Conservation (phyloP, 106 monocot species). For the Gastrodia elata region DNA sequence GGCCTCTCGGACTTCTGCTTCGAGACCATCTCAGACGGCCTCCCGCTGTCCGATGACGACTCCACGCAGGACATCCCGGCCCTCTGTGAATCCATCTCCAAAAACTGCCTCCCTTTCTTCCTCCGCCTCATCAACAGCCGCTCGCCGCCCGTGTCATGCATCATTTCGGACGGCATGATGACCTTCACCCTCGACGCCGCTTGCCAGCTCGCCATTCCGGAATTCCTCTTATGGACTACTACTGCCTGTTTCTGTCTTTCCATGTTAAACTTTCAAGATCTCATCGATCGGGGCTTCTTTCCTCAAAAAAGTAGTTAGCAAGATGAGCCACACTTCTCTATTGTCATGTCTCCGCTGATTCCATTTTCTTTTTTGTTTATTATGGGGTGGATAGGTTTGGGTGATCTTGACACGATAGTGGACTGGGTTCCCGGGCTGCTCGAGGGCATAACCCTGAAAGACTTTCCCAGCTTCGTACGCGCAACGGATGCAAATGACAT, state of each 20-base stretch:
- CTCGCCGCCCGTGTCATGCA: conserved; percentile 12
- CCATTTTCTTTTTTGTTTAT: neutral
- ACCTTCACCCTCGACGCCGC: conserved; percentile 18
- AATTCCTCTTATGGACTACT: neutral
- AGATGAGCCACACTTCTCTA: neutral
- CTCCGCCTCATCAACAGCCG: neutral
- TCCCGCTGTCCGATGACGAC: neutral
- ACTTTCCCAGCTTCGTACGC: conserved; percentile 55
- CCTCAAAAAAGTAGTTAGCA: conserved; percentile 1
- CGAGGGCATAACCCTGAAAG: conserved; percentile 23
- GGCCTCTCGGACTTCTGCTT: conserved; percentile 14
- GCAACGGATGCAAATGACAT: conserved; percentile 37
- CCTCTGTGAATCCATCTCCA: conserved; percentile 1
- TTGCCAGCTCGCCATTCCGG: neutral
- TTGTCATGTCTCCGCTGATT: neutral
- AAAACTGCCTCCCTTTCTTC: conserved; percentile 4
- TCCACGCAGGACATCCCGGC: conserved; percentile 13
- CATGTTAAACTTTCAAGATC: neutral
- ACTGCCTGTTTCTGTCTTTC: conserved; percentile 11
- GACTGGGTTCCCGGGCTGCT: conserved; percentile 11
- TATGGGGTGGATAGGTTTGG: too few relatives aligned
- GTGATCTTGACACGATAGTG: conserved; percentile 8
- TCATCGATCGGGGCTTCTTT: conserved; percentile 2
- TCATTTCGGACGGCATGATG: conserved; percentile 14
- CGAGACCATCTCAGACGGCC: conserved; percentile 12